Percentiles rank a stretch among this genome's conserved stretches.
Conservation (phyloP, 1,284 basidiomycete species). For the Cryptococcus amylolentus region DNA sequence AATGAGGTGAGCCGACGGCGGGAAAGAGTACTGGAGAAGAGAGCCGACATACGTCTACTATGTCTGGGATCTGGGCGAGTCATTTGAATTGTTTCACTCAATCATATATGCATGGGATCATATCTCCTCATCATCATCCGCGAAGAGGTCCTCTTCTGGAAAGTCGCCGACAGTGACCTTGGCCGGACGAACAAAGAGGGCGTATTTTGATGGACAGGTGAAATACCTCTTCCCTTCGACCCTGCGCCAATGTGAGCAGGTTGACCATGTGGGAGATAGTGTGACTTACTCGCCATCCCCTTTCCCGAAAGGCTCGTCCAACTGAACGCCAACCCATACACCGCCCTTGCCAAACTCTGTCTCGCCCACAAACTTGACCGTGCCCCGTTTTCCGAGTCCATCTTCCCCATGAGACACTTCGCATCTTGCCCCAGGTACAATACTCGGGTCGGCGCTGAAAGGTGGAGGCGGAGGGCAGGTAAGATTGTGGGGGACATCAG, state of each 20-base stretch:
- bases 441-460: constrained; percentile 13
- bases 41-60: not conserved
- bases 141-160: constrained; percentile 68
- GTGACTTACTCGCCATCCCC: constrained; percentile 84
- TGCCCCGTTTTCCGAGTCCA: constrained; percentile 69
- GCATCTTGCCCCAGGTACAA: constrained; percentile 67
- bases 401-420: constrained; percentile 61
- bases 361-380: constrained; percentile 75
- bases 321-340: constrained; percentile 88
- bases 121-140: constrained; percentile 70
- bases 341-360: constrained; percentile 67
- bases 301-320: constrained; percentile 94
- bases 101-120: constrained; percentile 39
- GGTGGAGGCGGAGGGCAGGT: constrained; percentile 27
- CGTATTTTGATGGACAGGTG: constrained; percentile 68
- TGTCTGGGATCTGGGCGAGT: too few species aligned
- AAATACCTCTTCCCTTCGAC: constrained; percentile 86
- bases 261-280: not conserved
- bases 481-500: constrained; percentile 44
- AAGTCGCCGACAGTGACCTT: constrained; percentile 81
- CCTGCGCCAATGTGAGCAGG: constrained; percentile 50
- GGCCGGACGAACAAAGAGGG: constrained; percentile 82
- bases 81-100: not conserved
- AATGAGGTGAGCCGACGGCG: not conserved
- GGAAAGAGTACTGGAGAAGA: not conserved